These are phyloP conservation scores for Clonostachys byssicola DNA, from an alignment of 2,329 filamentous ascomycete genomes.

Conservation along the genomic window DNA sequence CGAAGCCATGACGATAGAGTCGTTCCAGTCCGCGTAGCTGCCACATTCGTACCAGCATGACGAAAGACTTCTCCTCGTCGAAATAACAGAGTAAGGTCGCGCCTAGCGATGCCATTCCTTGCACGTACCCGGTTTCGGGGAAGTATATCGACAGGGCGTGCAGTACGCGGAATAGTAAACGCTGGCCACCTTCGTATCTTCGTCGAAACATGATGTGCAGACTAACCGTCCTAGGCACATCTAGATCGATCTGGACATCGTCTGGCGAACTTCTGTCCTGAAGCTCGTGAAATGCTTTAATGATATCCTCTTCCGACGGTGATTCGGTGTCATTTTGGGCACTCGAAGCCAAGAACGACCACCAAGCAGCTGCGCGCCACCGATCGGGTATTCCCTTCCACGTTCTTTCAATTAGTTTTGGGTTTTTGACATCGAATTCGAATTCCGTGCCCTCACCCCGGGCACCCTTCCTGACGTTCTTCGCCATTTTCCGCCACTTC, in stretches of 20 bases:
- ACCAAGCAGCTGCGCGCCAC: constrained; percentile 93
- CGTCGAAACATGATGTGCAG: constrained; percentile 96
- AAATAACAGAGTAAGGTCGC: constrained; percentile 95
- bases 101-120: constrained; percentile 93
- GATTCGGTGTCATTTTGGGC: constrained; percentile 60
- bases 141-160: constrained; percentile 91
- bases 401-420: constrained; percentile 85
- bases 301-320: constrained; percentile 66
- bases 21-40: constrained; percentile 79
- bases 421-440: constrained; percentile 76
- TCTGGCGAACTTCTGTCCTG: constrained; percentile 76
- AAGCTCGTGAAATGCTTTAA: constrained; percentile 67
- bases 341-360: constrained; percentile 80
- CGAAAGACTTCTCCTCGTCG: constrained; percentile 89
- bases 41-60: constrained; percentile 97
- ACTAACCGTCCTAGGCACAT: constrained; percentile 92
- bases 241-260: constrained; percentile 94
- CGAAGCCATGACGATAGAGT: constrained; percentile 81
- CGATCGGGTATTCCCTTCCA: constrained; percentile 98
- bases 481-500: constrained; percentile 67
- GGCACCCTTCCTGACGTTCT: constrained; percentile 42
- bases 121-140: constrained; percentile 88
- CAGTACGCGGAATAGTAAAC: constrained; percentile 85
- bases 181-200: constrained; percentile 87
- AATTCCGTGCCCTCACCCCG: constrained; percentile 57